Evolutionary conservation across 1,284 basidiomycete species (phyloP).

Genomic region (Ceraceosorus bombacis): DNA sequence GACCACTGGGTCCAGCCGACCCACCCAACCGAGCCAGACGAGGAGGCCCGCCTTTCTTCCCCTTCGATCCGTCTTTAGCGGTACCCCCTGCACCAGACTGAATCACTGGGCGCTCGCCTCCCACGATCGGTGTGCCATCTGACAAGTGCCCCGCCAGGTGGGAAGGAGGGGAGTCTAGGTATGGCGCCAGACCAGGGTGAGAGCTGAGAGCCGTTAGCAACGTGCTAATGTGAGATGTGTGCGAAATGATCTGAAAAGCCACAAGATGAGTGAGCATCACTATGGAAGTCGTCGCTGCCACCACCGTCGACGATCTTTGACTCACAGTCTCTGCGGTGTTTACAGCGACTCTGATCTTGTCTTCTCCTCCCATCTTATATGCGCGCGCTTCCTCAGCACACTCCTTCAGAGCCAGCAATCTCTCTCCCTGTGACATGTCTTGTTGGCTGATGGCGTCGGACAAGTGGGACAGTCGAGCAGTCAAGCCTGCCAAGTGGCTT

Average conservation of each 20-base stretch:
- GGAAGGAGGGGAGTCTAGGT: constrained; percentile 19
- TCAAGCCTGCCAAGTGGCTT: constrained; percentile 40
- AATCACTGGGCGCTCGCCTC: neutral
- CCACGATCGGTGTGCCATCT: constrained; percentile 10
- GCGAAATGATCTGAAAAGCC: constrained; percentile 34
- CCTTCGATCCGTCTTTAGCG: neutral
- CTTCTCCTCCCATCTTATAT: constrained; percentile 90
- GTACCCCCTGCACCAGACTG: neutral
- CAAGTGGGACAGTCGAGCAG: constrained; percentile 37
- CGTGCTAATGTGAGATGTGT: constrained; percentile 45
- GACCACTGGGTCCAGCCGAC: neutral
- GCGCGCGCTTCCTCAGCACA: constrained; percentile 86
- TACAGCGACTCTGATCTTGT: constrained; percentile 95
- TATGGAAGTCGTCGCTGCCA: neutral
- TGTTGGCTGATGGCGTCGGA: constrained; percentile 54
- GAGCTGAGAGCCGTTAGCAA: constrained; percentile 34
- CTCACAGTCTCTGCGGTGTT: constrained; percentile 76
- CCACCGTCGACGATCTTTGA: constrained; percentile 6
- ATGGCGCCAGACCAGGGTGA: constrained; percentile 28
- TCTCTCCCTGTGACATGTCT: constrained; percentile 62
- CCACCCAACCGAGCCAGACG: neutral
- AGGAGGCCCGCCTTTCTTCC: neutral
- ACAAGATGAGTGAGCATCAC: neutral
- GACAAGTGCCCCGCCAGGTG: constrained; percentile 14
- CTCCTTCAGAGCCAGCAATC: constrained; percentile 78